These are phyloP conservation scores for Rhodotorula kratochvilovae DNA, from an alignment of 768 basidiomycete genomes.

Conservation along the genomic window DNA sequence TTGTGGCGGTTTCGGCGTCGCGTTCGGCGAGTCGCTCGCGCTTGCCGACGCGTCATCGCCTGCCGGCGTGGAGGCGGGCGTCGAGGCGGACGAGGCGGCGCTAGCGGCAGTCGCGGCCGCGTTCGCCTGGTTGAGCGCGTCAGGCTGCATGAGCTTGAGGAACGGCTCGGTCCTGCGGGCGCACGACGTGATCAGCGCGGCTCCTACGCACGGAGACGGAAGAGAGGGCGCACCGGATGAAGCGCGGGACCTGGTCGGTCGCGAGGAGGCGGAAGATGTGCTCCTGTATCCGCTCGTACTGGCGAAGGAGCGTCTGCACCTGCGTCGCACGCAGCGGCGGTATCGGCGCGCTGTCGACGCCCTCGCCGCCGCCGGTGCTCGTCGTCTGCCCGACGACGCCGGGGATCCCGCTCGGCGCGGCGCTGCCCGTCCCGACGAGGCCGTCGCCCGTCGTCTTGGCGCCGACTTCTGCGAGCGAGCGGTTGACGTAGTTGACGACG, in stretches of 20 bases:
- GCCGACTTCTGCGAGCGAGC: constrained; percentile 62
- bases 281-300: constrained; percentile 93
- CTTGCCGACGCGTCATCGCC: not conserved
- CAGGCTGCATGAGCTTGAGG: constrained; percentile 35
- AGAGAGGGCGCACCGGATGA: constrained; percentile 35
- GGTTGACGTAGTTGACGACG: constrained; percentile 84
- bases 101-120: not conserved
- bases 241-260: constrained; percentile 95
- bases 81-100: not conserved
- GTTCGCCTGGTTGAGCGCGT: not conserved
- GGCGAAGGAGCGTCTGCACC: constrained; percentile 80
- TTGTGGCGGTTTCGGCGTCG: not conserved
- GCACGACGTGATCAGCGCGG: not conserved
- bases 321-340: constrained; percentile 85
- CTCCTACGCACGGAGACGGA: too few relatives aligned
- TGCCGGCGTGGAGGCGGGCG: not conserved
- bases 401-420: not conserved
- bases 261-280: constrained; percentile 98
- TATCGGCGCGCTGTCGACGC: constrained; percentile 48
- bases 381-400: not conserved
- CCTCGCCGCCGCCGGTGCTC: not conserved
- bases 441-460: constrained; percentile 48
- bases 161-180: constrained; percentile 32
- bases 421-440: not conserved
- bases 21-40: not conserved